A percentile compares a stretch with the other conserved stretches of the same genome.
Evolutionary conservation across 257 asterid species (phyloP).

Genomic region (Thymus mandschuricus): DNA sequence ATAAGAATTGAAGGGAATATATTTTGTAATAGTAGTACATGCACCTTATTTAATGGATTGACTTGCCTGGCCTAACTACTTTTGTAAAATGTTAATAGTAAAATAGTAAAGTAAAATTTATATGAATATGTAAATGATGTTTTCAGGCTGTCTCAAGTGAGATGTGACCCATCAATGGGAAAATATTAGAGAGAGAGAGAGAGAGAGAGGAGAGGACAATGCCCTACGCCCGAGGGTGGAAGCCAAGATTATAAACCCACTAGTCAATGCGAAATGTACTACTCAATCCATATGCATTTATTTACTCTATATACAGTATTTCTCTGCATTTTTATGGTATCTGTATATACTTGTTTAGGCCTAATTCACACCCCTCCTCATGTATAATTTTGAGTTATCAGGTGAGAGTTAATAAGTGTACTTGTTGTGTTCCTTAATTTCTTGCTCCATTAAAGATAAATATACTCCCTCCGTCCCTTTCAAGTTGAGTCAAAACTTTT

Average conservation of each 20-base stretch:
- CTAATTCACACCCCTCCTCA: too few relatives aligned
- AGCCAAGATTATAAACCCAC: not conserved
- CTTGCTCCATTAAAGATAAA: too few relatives aligned
- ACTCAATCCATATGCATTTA: not conserved
- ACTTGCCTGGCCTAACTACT: not conserved
- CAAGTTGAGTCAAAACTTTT: too few relatives aligned
- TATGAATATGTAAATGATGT: not conserved
- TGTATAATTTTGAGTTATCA: too few relatives aligned
- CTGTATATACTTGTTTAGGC: too few relatives aligned
- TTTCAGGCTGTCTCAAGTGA: slow-evolving; percentile 25
- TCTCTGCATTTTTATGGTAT: too few relatives aligned
- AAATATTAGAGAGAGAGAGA: not conserved
- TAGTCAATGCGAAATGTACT: slow-evolving; percentile 27
- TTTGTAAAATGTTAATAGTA: not conserved
- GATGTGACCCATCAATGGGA: slow-evolving; percentile 34
- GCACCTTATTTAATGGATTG: not conserved
- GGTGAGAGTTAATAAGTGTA: too few relatives aligned
- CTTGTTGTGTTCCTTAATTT: too few relatives aligned
- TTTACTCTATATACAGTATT: too few relatives aligned
- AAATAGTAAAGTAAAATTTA: not conserved
- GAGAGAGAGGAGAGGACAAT: slow-evolving; percentile 8
- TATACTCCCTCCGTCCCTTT: too few relatives aligned
- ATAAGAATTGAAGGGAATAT: not conserved
- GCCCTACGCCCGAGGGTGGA: slow-evolving; percentile 33
- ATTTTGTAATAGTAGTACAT: not conserved